These are phyloP conservation scores for Nicotiana paniculata DNA, from an alignment of 257 asterid species.

Conservation along the genomic window DNA sequence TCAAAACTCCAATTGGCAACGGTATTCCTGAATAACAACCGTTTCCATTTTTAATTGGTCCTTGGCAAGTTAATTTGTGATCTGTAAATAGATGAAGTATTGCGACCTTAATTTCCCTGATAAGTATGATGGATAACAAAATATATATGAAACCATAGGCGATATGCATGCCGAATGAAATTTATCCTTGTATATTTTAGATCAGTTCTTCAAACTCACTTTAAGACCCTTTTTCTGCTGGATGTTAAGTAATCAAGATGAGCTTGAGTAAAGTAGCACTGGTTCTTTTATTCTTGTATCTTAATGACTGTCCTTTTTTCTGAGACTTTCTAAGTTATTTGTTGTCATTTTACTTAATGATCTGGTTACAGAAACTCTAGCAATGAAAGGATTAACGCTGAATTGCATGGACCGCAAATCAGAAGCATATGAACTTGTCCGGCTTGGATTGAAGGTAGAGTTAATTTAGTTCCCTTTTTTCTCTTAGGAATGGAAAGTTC, in stretches of 20 bases:
- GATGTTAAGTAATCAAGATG: neutral
- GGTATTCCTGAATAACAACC: neutral
- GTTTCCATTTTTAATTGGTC: neutral
- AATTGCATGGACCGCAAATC: conserved; percentile 97
- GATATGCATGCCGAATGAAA: neutral
- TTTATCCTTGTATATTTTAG: neutral
- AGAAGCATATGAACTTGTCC: conserved; percentile 98
- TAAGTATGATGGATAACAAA: neutral
- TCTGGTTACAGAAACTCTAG: conserved; percentile 70
- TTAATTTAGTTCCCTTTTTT: conserved; percentile 5
- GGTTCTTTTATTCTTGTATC: neutral
- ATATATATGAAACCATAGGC: neutral
- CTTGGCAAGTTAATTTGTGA: neutral
- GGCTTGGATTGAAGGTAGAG: conserved; percentile 86
- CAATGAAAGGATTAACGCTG: conserved; percentile 96
- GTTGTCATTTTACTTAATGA: conserved; percentile 4
- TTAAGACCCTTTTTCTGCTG: neutral
- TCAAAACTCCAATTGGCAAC: neutral
- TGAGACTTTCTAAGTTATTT: neutral
- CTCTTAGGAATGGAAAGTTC: neutral
- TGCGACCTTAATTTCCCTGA: neutral
- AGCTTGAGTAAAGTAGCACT: neutral
- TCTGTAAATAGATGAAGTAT: neutral
- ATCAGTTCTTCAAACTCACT: neutral
- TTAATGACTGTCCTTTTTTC: neutral